These are phyloP conservation scores for Austroboletus niveus DNA, from an alignment of 1,284 basidiomycete genomes.

Conservation along the genomic window DNA sequence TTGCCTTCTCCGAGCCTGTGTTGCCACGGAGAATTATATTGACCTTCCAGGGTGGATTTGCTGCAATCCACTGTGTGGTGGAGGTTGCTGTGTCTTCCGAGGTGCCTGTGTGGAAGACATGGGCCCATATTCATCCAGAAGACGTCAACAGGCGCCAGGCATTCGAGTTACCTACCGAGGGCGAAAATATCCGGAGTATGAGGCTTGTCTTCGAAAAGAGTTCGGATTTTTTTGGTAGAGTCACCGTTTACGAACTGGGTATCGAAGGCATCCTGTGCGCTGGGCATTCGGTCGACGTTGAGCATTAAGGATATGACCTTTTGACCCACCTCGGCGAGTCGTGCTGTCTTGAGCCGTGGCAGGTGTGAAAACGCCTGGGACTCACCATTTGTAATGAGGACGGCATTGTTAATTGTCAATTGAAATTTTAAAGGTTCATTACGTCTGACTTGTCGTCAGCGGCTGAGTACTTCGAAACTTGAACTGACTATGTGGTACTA, in stretches of 20 bases:
- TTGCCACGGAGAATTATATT: slow-evolving; percentile 54
- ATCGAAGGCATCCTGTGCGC: slow-evolving; percentile 40
- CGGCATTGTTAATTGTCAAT: too few relatives aligned
- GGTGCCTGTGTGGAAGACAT: slow-evolving; percentile 42
- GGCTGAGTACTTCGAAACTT: too few relatives aligned
- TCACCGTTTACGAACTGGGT: slow-evolving; percentile 67
- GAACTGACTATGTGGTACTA: too few relatives aligned
- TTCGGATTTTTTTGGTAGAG: slow-evolving; percentile 76
- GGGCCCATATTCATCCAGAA: slow-evolving; percentile 65
- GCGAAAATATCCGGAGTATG: slow-evolving; percentile 42
- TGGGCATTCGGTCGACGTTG: background rate
- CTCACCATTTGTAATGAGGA: too few relatives aligned
- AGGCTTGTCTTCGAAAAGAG: slow-evolving; percentile 74
- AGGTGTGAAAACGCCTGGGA: too few relatives aligned
- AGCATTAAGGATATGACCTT: background rate
- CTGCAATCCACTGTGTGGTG: slow-evolving; percentile 61
- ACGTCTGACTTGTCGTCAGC: too few relatives aligned
- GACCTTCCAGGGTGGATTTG: slow-evolving; percentile 84
- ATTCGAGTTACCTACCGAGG: slow-evolving; percentile 47
- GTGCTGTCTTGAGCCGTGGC: too few relatives aligned
- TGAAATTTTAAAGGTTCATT: too few relatives aligned
- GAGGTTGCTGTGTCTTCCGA: slow-evolving; percentile 34
- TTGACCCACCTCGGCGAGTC: too few relatives aligned
- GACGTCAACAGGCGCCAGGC: slow-evolving; percentile 70
- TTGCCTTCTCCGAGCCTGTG: slow-evolving; percentile 54